These are phyloP conservation scores for Bolboschoenus planiculmis DNA, from an alignment of 176 grass and related monocot species.

Conservation along the genomic window DNA sequence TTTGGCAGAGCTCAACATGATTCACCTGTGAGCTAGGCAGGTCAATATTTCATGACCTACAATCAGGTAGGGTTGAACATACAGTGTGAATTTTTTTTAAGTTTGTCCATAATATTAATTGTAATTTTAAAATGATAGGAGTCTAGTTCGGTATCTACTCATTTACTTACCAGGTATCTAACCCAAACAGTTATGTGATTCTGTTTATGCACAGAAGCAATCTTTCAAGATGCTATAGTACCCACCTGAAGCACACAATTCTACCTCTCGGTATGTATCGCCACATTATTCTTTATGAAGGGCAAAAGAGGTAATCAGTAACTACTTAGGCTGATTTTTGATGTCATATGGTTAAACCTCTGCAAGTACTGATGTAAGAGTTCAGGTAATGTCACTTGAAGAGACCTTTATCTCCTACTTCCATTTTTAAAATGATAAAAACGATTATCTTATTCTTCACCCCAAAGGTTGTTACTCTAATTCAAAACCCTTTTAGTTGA, in stretches of 20 bases:
- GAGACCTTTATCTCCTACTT: conserved; percentile 16
- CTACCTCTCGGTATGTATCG: not conserved
- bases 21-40: not conserved
- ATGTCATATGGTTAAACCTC: not conserved
- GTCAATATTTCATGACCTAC: not conserved
- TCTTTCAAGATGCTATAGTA: not conserved
- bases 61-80: not conserved
- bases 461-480: conserved; percentile 43
- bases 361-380: not conserved
- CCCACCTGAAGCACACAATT: not conserved
- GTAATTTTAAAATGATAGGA: not conserved
- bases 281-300: not conserved
- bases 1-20: not conserved
- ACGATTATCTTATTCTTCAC: conserved; percentile 62
- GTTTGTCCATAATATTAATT: not conserved
- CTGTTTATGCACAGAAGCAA: not conserved
- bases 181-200: not conserved
- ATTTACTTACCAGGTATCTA: not conserved
- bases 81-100: not conserved
- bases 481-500: conserved; percentile 38
- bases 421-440: conserved; percentile 26
- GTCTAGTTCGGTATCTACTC: not conserved
- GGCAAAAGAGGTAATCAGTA: not conserved
- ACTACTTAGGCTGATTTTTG: not conserved
- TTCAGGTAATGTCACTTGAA: not conserved